Percentiles rank a stretch among this genome's conserved stretches.
These are phyloP conservation scores for Zopfia rhizophila DNA, from an alignment of 2,329 filamentous ascomycete species.

Conservation along the genomic window DNA sequence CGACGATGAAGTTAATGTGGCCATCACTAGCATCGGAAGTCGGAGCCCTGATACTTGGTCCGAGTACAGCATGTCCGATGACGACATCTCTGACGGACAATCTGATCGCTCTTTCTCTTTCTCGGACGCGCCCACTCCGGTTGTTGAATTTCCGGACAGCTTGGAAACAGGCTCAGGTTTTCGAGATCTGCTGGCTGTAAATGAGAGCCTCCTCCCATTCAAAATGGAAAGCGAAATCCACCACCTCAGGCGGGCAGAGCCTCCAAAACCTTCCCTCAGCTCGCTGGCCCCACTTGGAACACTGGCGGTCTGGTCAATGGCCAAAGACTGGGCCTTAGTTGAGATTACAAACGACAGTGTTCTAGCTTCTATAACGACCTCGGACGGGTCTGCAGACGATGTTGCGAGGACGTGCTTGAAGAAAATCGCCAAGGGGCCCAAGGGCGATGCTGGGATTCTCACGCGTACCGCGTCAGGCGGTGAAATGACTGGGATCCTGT, in stretches of 20 bases:
- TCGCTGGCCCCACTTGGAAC: background rate
- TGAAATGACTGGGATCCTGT: constrained; percentile 2
- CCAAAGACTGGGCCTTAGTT: constrained; percentile 11
- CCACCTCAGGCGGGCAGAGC: too few species aligned
- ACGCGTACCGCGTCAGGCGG: constrained; percentile 5
- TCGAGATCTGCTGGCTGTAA: too few species aligned
- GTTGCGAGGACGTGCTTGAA: background rate
- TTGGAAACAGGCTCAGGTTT: too few species aligned
- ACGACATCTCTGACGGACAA: constrained; percentile 1
- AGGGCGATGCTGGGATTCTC: background rate
- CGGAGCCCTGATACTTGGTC: constrained; percentile 4
- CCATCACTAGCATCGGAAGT: constrained; percentile 16
- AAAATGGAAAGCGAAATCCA: too few species aligned
- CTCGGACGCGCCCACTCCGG: too few species aligned
- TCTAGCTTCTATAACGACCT: background rate
- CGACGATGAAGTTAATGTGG: constrained; percentile 9
- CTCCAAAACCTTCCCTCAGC: background rate
- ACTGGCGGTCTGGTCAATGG: constrained; percentile 5
- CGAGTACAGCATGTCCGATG: constrained; percentile 14
- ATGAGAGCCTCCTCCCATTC: too few species aligned
- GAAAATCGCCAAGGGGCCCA: background rate
- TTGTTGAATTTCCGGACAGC: too few species aligned
- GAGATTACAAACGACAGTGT: constrained; percentile 21
- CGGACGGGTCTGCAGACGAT: background rate
- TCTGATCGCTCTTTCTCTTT: too few species aligned